phyloP scores from a whole-genome alignment of 2,329 filamentous ascomycete species.

The Akanthomyces muscarius region DNA sequence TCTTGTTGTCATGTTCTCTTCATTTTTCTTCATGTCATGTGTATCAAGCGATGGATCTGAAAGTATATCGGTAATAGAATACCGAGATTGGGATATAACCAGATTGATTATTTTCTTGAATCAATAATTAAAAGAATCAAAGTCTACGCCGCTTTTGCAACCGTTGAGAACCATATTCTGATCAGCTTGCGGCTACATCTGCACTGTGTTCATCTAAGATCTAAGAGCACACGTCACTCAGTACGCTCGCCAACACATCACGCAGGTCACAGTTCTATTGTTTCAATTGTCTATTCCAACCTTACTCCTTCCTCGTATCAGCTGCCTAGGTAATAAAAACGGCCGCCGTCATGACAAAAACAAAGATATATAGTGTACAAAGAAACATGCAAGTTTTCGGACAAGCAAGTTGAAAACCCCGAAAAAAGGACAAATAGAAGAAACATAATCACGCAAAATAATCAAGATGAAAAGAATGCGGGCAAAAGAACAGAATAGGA shows the following conservation, averaged over 20 bases:
- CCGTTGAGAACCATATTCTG: not conserved
- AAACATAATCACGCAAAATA: not conserved
- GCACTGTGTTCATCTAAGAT: too few species aligned
- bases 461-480: not conserved
- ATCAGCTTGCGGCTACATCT: not conserved
- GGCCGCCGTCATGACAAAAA: conserved; percentile 1
- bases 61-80: not conserved
- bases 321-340: not conserved
- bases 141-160: not conserved
- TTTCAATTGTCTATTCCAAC: conserved; percentile 13
- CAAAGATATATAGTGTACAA: conserved; percentile 14
- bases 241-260: not conserved
- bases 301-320: conserved; percentile 7
- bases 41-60: conserved; percentile 7
- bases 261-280: not conserved
- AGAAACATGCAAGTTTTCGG: not conserved
- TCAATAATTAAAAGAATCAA: not conserved
- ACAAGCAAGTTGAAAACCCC: too few species aligned
- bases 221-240: not conserved
- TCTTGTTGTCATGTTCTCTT: not conserved
- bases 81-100: not conserved
- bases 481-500: not conserved
- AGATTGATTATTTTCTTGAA: not conserved
- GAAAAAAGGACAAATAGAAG: not conserved
- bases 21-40: not conserved